A percentile compares a stretch with the other conserved stretches of the same genome.
Evolutionary conservation across 1,284 basidiomycete species (phyloP).

Genomic region (Cryptococcus sp.): DNA sequence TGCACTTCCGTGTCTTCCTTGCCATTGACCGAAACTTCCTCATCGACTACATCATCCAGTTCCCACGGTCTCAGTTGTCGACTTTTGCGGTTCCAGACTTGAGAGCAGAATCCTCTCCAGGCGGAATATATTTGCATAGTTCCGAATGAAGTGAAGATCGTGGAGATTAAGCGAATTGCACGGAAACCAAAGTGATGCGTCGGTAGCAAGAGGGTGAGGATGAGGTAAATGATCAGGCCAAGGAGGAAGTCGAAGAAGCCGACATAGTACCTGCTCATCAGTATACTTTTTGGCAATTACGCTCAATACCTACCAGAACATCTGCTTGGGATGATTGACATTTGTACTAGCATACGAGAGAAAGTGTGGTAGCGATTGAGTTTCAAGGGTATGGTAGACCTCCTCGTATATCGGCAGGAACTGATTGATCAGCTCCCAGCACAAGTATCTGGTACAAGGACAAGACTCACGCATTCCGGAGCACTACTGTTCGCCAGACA

Average conservation of each 20-base stretch:
- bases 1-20: neutral
- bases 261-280: slow-evolving; percentile 26
- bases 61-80: slow-evolving; percentile 39
- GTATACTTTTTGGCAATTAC: neutral
- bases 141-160: slow-evolving; percentile 32
- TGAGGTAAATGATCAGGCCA: slow-evolving; percentile 25
- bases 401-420: slow-evolving; percentile 38
- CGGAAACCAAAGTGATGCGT: slow-evolving; percentile 20
- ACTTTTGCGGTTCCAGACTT: slow-evolving; percentile 30
- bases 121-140: slow-evolving; percentile 36
- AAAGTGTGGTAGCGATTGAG: slow-evolving; percentile 34
- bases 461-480: slow-evolving; percentile 30
- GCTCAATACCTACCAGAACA: slow-evolving; percentile 28
- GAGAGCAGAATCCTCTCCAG: slow-evolving; percentile 33
- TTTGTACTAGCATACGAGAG: slow-evolving; percentile 28
- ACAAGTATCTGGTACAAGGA: neutral
- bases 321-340: slow-evolving; percentile 32
- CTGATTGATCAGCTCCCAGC: slow-evolving; percentile 9
- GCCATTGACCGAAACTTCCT: neutral
- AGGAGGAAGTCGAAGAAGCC: slow-evolving; percentile 26
- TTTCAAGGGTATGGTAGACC: slow-evolving; percentile 29
- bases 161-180: slow-evolving; percentile 25
- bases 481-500: slow-evolving; percentile 26
- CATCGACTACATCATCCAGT: slow-evolving; percentile 19
- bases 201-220: slow-evolving; percentile 28